These are phyloP conservation scores for Globisporangium acanthophoron DNA, from an alignment of 352 stramenopile species.

Conservation along the genomic window DNA sequence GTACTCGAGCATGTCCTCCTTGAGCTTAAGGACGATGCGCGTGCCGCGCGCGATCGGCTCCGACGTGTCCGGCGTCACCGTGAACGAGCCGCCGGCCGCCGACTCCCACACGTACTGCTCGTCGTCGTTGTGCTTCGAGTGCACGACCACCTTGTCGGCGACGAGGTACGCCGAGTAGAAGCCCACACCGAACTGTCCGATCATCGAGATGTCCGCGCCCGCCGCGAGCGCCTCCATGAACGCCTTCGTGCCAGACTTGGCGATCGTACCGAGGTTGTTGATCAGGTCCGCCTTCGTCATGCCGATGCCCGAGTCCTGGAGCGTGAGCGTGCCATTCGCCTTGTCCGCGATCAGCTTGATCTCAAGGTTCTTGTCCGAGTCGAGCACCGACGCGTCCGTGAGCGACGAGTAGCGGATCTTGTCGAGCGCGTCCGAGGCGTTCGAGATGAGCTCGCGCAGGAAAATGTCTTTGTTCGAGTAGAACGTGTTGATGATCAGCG, in stretches of 20 bases:
- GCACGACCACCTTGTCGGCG: conserved; percentile 97
- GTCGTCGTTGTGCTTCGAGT: conserved; percentile 99
- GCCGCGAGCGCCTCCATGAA: conserved; percentile 99
- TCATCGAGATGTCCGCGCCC: conserved; percentile 99
- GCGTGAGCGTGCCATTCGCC: conserved; percentile 98
- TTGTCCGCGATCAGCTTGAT: conserved; percentile 99
- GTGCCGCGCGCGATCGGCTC: conserved; percentile 90
- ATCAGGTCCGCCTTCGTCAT: conserved; percentile 99
- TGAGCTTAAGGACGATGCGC: conserved; percentile 96
- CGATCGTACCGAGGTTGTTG: conserved; percentile 99
- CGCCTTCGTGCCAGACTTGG: conserved; percentile 99
- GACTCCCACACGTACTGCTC: conserved; percentile 98
- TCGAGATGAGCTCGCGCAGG: conserved; percentile 95
- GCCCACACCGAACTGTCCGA: conserved; percentile 99
- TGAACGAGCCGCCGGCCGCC: conserved; percentile 97
- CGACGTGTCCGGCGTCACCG: conserved; percentile 87
- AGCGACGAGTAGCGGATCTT: conserved; percentile 98
- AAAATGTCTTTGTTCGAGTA: conserved; percentile 99
- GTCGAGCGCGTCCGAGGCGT: conserved; percentile 95
- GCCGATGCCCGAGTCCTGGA: conserved; percentile 98
- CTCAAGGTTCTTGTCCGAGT: conserved; percentile 96
- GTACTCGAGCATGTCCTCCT: conserved; percentile 99
- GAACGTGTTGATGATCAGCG: conserved; percentile 98
- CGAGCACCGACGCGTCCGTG: conserved; percentile 94
- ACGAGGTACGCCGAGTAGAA: conserved; percentile 99